phyloP scores from a whole-genome alignment of 352 stramenopile genomes.

The Aphanomyces cochlioides region DNA sequence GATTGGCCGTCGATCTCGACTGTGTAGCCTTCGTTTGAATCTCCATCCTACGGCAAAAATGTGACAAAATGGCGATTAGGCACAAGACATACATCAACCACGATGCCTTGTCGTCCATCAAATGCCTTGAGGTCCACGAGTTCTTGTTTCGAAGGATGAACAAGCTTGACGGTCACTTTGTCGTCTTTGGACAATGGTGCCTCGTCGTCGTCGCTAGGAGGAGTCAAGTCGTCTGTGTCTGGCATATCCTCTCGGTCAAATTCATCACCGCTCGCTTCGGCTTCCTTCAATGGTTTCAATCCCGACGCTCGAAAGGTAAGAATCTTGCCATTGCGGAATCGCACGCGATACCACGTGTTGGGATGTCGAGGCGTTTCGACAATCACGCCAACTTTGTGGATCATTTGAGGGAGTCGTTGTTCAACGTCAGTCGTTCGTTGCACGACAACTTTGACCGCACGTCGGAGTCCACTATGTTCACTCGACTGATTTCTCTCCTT shows the following conservation, averaged over 20 bases:
- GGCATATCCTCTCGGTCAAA: slow-evolving; percentile 4
- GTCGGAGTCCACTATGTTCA: slow-evolving; percentile 18
- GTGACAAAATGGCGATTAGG: background rate
- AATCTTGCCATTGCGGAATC: slow-evolving; percentile 77
- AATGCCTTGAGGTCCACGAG: slow-evolving; percentile 12
- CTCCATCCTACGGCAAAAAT: slow-evolving; percentile 2
- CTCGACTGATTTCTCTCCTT: slow-evolving; percentile 4
- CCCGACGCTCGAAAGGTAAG: slow-evolving; percentile 83
- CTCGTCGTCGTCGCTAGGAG: slow-evolving; percentile 34
- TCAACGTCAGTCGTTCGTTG: slow-evolving; percentile 68
- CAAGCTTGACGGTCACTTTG: slow-evolving; percentile 27
- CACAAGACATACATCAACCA: slow-evolving; percentile 15
- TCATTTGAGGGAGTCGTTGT: slow-evolving; percentile 75
- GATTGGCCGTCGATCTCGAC: background rate
- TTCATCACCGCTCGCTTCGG: slow-evolving; percentile 24
- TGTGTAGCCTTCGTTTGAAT: slow-evolving; percentile 2
- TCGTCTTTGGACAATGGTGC: slow-evolving; percentile 28
- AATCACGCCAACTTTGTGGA: slow-evolving; percentile 72
- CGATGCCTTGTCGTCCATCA: background rate
- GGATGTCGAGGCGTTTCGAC: slow-evolving; percentile 78
- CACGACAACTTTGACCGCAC: slow-evolving; percentile 26
- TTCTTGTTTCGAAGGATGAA: slow-evolving; percentile 20
- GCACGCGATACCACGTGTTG: slow-evolving; percentile 85
- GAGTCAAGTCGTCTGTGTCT: slow-evolving; percentile 26
- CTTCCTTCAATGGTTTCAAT: slow-evolving; percentile 49